Evolutionary conservation across 1,284 basidiomycete species (phyloP).

Genomic region (Ustilago crameri): DNA sequence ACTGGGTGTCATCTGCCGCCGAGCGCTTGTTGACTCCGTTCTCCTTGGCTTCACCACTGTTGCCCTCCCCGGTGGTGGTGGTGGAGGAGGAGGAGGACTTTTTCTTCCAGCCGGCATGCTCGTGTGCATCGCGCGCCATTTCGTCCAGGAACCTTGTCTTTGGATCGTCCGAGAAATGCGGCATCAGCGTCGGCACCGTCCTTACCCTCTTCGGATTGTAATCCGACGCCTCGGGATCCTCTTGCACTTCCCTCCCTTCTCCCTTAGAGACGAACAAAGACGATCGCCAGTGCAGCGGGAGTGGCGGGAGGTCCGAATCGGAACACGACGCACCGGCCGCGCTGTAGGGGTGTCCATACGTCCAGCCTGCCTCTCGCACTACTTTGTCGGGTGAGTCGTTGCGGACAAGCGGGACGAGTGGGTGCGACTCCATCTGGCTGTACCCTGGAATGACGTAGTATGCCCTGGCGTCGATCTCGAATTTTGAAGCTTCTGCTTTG

Average conservation of each 20-base stretch:
- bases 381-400: neutral
- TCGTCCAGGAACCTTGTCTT: constrained; percentile 67
- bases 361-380: constrained; percentile 42
- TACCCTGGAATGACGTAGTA: constrained; percentile 66
- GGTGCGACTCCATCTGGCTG: constrained; percentile 53
- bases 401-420: constrained; percentile 53
- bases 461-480: constrained; percentile 36
- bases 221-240: constrained; percentile 9
- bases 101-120: constrained; percentile 55
- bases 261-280: constrained; percentile 20
- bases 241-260: neutral
- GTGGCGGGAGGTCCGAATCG: constrained; percentile 30
- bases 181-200: constrained; percentile 61
- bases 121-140: constrained; percentile 58
- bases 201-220: constrained; percentile 33
- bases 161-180: constrained; percentile 67
- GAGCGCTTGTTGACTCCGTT: constrained; percentile 20
- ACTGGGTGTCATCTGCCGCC: too few relatives aligned
- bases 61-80: neutral
- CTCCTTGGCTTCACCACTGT: constrained; percentile 14
- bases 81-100: neutral
- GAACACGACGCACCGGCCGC: constrained; percentile 16
- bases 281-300: constrained; percentile 52
- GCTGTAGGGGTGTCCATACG: constrained; percentile 65
- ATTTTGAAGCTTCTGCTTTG: neutral